Base-by-base conservation (phyloP, 2,329 filamentous ascomycete species). In the Huntiella savannae region DNA sequence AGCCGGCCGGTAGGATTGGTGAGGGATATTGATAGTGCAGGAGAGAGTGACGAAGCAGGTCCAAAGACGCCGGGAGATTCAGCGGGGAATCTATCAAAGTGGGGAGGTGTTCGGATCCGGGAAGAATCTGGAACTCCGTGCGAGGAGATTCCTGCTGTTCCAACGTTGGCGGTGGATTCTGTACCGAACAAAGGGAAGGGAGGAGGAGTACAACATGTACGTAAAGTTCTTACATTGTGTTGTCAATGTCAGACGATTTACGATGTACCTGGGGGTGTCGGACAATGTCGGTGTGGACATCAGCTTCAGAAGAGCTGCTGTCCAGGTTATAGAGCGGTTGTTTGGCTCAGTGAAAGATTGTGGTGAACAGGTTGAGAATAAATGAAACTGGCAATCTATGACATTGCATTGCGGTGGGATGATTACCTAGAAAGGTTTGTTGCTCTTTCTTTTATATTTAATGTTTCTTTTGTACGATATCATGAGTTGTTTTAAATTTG, bases 121-220 rank as follows among this genome's bases (percentile, higher is more conserved):
- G 12, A 36, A 36, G 34, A 36, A 36, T 36, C 34, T 36, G 34
- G 34, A n/a, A 36, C 12, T 10, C 15, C 10, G 16, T 49, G 41
- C 3, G 41, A 41, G 13, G 15, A 35, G 5, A 49, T 49, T 13
- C 47, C 22, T 28, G 22, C 22, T 7, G 33, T 13, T 49, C 47
- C 11, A 37, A 49, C 10, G 6, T 45, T 33, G 45, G 47, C 22
- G 41, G 45, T 34, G 12, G 36, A 33, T 37, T 33, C 10, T 49
- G 44, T 40, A 41, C 34, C 22, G 46, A 48, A 4, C 16, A 16
- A n/a, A 40, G 35, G 32, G 32, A 32, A 11, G 16, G 32, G 7
- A n/a, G 13, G 28, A 43, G 19, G 43, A 62, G 69, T 5, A 66
- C 15, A 36, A 12, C 12, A n/a, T n/a, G 34, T 36, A 2, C 34